Percentiles rank a stretch among this genome's conserved stretches.
phyloP scores from a whole-genome alignment of 768 basidiomycete genomes.

The Serendipita vermifera region DNA sequence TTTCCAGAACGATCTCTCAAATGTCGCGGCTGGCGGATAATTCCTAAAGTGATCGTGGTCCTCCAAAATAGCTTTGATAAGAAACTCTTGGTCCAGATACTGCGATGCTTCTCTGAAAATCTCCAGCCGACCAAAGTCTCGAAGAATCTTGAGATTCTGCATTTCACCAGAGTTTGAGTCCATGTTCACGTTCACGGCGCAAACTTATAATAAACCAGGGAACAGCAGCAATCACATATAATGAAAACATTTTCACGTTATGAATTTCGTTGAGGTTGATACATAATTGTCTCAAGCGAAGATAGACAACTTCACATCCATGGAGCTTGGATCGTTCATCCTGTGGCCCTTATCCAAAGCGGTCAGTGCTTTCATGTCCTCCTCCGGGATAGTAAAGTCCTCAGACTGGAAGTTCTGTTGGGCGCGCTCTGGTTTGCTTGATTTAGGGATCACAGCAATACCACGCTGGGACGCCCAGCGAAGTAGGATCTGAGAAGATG shows the following conservation, averaged over 20 bases:
- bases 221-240: too few species aligned
- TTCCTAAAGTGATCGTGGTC: background rate
- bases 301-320: conserved; percentile 52
- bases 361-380: conserved; percentile 45
- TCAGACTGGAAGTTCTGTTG: conserved; percentile 41
- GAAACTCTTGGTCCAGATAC: background rate
- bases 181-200: background rate
- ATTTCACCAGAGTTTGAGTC: background rate
- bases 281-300: conserved; percentile 65
- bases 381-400: conserved; percentile 39
- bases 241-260: too few species aligned
- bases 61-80: background rate
- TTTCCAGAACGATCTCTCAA: background rate
- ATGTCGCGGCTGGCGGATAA: background rate
- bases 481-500: conserved; percentile 53
- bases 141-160: background rate
- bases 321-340: conserved; percentile 56
- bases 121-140: background rate
- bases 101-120: too few species aligned
- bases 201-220: too few species aligned
- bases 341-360: conserved; percentile 49
- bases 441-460: conserved; percentile 67
- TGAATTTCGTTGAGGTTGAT: too few species aligned
- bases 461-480: conserved; percentile 69
- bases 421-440: conserved; percentile 33